Base-by-base conservation (phyloP, 495 filamentous ascomycete species). In the Penicillium waksmanii region DNA sequence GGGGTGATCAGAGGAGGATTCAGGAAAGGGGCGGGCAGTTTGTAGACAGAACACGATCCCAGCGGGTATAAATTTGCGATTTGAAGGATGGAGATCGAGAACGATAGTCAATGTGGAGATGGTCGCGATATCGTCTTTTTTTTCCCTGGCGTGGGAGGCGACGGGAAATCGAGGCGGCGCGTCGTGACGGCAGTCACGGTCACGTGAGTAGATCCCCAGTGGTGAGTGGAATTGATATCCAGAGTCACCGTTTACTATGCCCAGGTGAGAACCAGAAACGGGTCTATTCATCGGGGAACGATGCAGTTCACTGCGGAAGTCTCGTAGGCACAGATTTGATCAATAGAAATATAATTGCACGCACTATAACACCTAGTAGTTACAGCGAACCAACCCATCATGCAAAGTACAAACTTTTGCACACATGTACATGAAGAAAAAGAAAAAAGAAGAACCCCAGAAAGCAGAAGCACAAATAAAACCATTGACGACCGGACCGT, bases 401-500 rank as follows among this genome's bases (percentile, higher is more conserved):
- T 44, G 63, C 52, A 34, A 63, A 55, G 56, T 56, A 66, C 58
- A 53, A 63, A 61, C 40, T 58, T 56, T 53, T 33, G 47, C 49
- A 51, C 17, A 60, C 56, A 66, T 66, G 53, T 66, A 62, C 62
- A 65, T 46, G 52, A 35, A 58, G 25, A 60, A 49, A 60, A 49
- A 36, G 51, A 40, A 27, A 17, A 61, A n/a, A n/a, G 6, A 38
- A 15, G 31, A 48, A 51, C 38, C 56, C 55, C 17, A 38, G 42
- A 51, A 66, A 55, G 18, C n/a, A 51, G 43, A 11, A 51, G 27
- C 31, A 51, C 52, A 33, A 55, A 52, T 56, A 59, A 62, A 40
- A 34, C 49, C 59, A 70, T 62, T 51, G 56, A 71, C 53, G 68
- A 70, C 67, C 73, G 73, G 66, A 73, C 71, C 68, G 69, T 78